Evolutionary conservation across 2,329 filamentous ascomycete species (phyloP).

Genomic region (Polychaeton citri): DNA sequence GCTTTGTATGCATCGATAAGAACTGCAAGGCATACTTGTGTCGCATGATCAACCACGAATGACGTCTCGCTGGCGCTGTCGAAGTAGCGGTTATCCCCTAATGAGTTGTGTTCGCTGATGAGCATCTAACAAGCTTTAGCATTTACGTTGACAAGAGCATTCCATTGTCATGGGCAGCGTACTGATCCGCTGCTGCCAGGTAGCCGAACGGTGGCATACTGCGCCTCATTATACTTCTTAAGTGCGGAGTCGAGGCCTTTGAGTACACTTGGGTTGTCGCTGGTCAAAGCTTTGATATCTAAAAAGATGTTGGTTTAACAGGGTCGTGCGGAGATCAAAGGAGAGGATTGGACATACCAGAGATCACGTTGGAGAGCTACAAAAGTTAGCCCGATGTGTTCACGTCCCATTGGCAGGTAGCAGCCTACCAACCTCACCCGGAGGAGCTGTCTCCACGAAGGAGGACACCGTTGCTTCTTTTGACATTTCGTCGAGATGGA

Average conservation of each 20-base stretch:
- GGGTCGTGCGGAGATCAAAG: not conserved
- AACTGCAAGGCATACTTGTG: constrained; percentile 42
- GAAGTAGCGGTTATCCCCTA: constrained; percentile 74
- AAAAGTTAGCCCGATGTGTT: constrained; percentile 13
- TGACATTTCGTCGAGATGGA: constrained; percentile 7
- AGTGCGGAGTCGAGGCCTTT: constrained; percentile 69
- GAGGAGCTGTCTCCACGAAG: constrained; percentile 87
- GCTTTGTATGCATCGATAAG: not conserved
- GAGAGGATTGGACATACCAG: constrained; percentile 48
- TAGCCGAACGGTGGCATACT: constrained; percentile 78
- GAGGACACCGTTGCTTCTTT: constrained; percentile 40
- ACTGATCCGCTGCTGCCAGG: constrained; percentile 74
- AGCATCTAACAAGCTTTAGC: constrained; percentile 40
- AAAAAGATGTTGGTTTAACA: no score
- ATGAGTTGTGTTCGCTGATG: constrained; percentile 72
- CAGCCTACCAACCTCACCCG: constrained; percentile 65
- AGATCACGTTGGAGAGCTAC: constrained; percentile 76
- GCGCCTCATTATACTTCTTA: constrained; percentile 90
- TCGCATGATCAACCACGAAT: constrained; percentile 75
- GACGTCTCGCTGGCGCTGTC: constrained; percentile 79
- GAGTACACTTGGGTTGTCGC: constrained; percentile 53
- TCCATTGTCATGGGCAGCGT: no score
- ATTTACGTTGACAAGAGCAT: no score
- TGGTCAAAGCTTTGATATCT: constrained; percentile 85
- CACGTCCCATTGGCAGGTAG: constrained; percentile 5